phyloP scores from a whole-genome alignment of 2,329 filamentous ascomycete species.

The Niveomyces coronatus region DNA sequence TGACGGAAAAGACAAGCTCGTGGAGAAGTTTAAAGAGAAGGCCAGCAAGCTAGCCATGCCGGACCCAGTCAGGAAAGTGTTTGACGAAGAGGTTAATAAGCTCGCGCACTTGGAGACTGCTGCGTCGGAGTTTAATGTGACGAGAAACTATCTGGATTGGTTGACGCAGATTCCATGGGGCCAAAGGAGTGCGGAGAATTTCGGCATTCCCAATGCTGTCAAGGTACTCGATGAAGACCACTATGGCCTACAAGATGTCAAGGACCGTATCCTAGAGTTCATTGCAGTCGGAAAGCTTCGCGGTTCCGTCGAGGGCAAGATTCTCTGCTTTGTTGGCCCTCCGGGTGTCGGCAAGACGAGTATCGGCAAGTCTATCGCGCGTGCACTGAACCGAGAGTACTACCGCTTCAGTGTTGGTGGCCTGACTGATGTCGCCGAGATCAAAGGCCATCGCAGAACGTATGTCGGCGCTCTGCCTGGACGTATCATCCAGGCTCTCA shows the following conservation, averaged over 20 bases:
- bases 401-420: constrained; percentile 98
- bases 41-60: constrained; percentile 91
- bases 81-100: constrained; percentile 97
- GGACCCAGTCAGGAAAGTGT: constrained; percentile 91
- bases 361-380: constrained; percentile 95
- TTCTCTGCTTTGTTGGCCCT: constrained; percentile 92
- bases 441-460: constrained; percentile 93
- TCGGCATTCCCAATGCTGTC: constrained; percentile 85
- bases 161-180: constrained; percentile 98
- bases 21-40: constrained; percentile 96
- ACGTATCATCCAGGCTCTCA: constrained; percentile 93
- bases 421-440: constrained; percentile 93
- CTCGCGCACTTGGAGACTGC: constrained; percentile 89
- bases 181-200: constrained; percentile 89
- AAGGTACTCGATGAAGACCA: constrained; percentile 92
- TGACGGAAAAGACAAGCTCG: constrained; percentile 94
- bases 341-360: constrained; percentile 98
- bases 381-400: constrained; percentile 90
- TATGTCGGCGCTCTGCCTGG: constrained; percentile 94
- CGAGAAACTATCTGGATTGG: constrained; percentile 97
- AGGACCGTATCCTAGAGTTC: constrained; percentile 95
- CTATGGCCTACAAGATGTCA: constrained; percentile 94
- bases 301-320: constrained; percentile 96
- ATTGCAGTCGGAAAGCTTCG: constrained; percentile 96
- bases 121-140: constrained; percentile 97